Evolutionary conservation across 139 green algal species (phyloP).

Genomic region (Eudorina sp.): DNA sequence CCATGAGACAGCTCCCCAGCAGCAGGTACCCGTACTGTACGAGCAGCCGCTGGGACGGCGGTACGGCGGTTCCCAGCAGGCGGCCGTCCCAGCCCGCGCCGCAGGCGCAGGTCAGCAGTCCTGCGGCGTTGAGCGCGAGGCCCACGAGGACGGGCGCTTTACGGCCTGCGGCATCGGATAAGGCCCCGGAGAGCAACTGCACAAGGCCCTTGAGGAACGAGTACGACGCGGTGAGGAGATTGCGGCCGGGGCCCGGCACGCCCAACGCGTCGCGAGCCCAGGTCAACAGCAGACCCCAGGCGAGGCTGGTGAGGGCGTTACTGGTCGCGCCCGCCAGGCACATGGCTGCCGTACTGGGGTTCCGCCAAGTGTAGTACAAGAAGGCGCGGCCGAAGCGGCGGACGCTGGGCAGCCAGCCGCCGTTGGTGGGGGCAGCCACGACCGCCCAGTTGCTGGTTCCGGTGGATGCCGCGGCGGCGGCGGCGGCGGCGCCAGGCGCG

Average conservation of each 20-base stretch:
- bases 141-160: constrained; percentile 17
- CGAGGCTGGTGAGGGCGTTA: constrained; percentile 39
- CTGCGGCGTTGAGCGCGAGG: constrained; percentile 12
- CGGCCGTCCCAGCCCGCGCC: constrained; percentile 26
- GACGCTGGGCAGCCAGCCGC: neutral
- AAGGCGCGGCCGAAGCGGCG: neutral
- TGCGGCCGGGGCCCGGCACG: constrained; percentile 32
- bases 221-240: constrained; percentile 40
- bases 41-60: neutral
- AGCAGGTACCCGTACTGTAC: constrained; percentile 46
- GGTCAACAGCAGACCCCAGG: constrained; percentile 47
- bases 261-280: constrained; percentile 42
- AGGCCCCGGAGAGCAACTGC: neutral
- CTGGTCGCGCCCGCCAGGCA: constrained; percentile 5
- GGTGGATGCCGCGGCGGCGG: too few species aligned
- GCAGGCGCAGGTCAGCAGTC: constrained; percentile 41
- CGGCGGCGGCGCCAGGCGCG: neutral
- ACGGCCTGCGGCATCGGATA: constrained; percentile 19
- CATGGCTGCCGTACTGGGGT: constrained; percentile 20
- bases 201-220: constrained; percentile 30
- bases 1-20: constrained; percentile 36
- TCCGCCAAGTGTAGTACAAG: neutral
- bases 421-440: too few species aligned
- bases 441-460: too few species aligned
- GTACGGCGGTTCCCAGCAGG: neutral